Base-by-base conservation (phyloP, 306 rosid species). In the Lathyrus aphaca region DNA sequence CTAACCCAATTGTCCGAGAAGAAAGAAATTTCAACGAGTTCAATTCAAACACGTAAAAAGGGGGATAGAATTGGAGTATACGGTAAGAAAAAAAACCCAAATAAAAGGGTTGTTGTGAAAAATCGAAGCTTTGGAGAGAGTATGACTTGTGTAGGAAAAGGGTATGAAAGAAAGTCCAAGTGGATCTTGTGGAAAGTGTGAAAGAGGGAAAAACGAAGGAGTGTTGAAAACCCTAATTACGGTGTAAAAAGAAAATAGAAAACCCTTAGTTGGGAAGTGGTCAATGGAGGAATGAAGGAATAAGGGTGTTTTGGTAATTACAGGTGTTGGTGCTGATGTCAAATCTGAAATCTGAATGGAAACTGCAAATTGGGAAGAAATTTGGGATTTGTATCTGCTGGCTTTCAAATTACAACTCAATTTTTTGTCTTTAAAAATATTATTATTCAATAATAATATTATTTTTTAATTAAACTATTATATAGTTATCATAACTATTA, bases 61-160 rank as follows among this genome's bases (percentile, higher is more conserved):
- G 13, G 66, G 15, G 16, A 3, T 14, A 4, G 1, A 53, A 68
- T 12, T 13, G 63, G 64, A 14, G 58, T 53, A 64, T 27, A 11
- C 4, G 63, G 32, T 63, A 53, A 23, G 25, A 17, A 38, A 35
- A 8, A 55, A 65, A 12, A 1, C 21, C 16, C 15, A 25, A 62
- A 62, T 39, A 14, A 65, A 27, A 14, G 21, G 55, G 66, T 56
- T 49, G 23, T 46, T 11, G 42, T 3, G 39, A 78, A 72, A 75
- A 66, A 38, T 64, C 69, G 68, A 69, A 67, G 63, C 82, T 76
- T 85, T 68, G 1, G 45, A 32, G 75, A 61, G 70, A 66, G 40
- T 60, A 49, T 4, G 62, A 75, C 16, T 45, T 45, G 3, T 4
- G 21, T 8, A 5, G 27, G 44, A 75, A 66, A 75, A 66, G 45